These are phyloP conservation scores for Backusella circina DNA, from an alignment of 192 early-diverging fungal species.

Conservation along the genomic window DNA sequence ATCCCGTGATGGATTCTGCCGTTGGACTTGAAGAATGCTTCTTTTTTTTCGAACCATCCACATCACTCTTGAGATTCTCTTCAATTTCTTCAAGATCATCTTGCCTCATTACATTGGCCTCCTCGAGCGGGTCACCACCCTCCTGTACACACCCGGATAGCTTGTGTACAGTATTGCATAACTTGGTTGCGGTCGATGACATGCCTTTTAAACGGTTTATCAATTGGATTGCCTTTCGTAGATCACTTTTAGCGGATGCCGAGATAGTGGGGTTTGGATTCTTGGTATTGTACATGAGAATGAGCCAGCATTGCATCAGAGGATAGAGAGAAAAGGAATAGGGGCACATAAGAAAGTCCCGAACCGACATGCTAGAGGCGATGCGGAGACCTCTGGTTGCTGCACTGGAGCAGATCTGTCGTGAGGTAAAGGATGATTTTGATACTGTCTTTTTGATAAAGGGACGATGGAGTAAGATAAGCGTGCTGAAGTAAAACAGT, in stretches of 20 bases:
- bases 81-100: background rate
- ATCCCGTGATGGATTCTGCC: background rate
- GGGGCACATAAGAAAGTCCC: constrained; percentile 1
- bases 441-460: background rate
- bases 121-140: background rate
- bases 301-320: background rate
- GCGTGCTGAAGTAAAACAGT: background rate
- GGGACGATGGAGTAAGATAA: background rate
- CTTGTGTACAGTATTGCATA: background rate
- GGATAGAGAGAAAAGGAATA: constrained; percentile 5
- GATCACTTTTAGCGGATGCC: background rate
- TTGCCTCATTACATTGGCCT: background rate
- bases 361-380: background rate
- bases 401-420: constrained; percentile 7
- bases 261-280: background rate
- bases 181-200: background rate
- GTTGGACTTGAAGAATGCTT: background rate
- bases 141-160: background rate
- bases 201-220: background rate
- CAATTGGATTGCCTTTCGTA: background rate
- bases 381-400: background rate
- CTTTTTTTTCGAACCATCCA: background rate
- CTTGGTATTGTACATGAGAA: background rate
- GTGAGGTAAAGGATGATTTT: background rate
- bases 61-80: background rate